phyloP scores from a whole-genome alignment of 495 filamentous ascomycete species.

The Xylaria palmicola region DNA sequence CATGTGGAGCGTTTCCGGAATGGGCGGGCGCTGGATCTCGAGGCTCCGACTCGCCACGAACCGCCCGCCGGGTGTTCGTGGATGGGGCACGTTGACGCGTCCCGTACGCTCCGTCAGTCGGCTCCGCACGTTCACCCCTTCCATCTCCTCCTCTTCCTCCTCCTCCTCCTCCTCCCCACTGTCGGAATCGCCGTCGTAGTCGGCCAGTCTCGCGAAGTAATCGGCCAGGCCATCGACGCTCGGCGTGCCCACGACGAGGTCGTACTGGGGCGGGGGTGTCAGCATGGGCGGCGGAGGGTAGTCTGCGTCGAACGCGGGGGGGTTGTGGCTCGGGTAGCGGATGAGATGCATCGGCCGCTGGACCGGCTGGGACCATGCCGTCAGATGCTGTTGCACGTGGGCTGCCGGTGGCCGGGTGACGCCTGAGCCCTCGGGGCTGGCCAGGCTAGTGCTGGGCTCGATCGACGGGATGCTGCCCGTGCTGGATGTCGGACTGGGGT shows the following conservation, averaged over 20 bases:
- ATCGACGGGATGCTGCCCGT: conserved; percentile 29
- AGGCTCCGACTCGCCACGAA: conserved; percentile 47
- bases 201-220: conserved; percentile 69
- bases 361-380: conserved; percentile 23
- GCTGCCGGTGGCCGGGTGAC: conserved; percentile 21
- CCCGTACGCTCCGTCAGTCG: conserved; percentile 42
- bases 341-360: conserved; percentile 71
- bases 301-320: conserved; percentile 86
- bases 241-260: conserved; percentile 75
- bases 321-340: conserved; percentile 84
- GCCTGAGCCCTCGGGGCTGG: conserved; percentile 11
- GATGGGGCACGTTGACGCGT: conserved; percentile 55
- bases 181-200: conserved; percentile 39
- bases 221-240: conserved; percentile 81
- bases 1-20: conserved; percentile 34
- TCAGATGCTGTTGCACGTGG: conserved; percentile 25
- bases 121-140: conserved; percentile 31
- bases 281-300: conserved; percentile 72
- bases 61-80: conserved; percentile 52
- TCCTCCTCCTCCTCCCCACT: conserved; percentile 38
- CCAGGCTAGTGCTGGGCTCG: conserved; percentile 4
- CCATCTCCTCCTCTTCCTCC: conserved; percentile 42
- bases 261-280: conserved; percentile 88
- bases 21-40: conserved; percentile 43
- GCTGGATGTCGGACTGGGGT: conserved; percentile 33